Evolutionary conservation across 2,329 filamentous ascomycete genomes (phyloP), one percentile per base, ranked within the genome.

Genomic region (Alternaria incomplexa): DNA sequence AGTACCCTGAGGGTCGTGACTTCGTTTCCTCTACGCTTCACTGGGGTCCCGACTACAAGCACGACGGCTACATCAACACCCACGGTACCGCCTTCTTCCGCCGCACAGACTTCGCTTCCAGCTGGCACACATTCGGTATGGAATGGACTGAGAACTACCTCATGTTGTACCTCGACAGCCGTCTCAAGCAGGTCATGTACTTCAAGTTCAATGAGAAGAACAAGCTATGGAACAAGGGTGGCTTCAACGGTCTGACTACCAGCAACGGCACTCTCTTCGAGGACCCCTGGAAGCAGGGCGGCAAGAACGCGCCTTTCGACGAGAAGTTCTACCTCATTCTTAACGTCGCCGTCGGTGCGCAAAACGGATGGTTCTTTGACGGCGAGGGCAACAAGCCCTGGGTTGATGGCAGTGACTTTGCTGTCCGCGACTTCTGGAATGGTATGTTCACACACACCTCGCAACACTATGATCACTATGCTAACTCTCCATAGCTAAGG

Each of bases 131-230:
- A 0, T 96, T 89, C 71, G 92, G 92, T 8, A 62, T 75, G 2
- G 60, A 72, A 77, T 96, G 92, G 92, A 92, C 89, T 48, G 86
- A 94, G 69, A 93, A 94, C 77, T 95, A 96, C 77, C 81, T 96
- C 51, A 95, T 94, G 82, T 93, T 91, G 32, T 96, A 93, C 77
- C 85, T 96, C 81, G 90, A 95, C 83, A 90, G 86, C 61, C 88
- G 90, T 13, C 86, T 96, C 25, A 84, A 93, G 54, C 91, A 94
- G 77, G 91, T 94, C 47, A 85, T 93, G 61, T 95, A 93, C 82
- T 89, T 87, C 73, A 91, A 79, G 56, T 93, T 93, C 73, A 83
- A 89, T 69, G 58, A 65, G 5, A 66, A 72, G 26, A 57, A 66
- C 69, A 83, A 85, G 12, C 85, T 93, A 72, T 93, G 89, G 88